phyloP scores from a whole-genome alignment of 306 rosid species.

The Abrus precatorius region DNA sequence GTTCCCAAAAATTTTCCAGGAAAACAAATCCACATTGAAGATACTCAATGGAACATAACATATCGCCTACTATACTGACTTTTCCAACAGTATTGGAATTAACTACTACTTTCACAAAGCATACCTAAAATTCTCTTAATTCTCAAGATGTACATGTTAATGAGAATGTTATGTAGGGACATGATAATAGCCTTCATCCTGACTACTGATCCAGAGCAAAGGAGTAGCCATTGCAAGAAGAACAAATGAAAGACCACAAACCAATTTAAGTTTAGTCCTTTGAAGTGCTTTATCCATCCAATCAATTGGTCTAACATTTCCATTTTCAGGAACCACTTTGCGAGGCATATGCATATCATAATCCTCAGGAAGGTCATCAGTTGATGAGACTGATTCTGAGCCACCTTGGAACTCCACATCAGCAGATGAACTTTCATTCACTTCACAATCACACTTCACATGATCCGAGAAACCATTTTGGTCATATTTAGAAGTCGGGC shows the following conservation, averaged over 20 bases:
- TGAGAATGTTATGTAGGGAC: slow-evolving; percentile 67
- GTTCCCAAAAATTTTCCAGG: background rate
- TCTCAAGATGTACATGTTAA: slow-evolving; percentile 38
- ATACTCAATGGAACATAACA: slow-evolving; percentile 13
- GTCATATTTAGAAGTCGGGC: slow-evolving; percentile 56
- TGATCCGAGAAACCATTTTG: slow-evolving; percentile 51
- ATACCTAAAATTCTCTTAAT: slow-evolving; percentile 35
- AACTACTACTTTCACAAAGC: slow-evolving; percentile 24
- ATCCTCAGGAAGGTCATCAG: slow-evolving; percentile 55
- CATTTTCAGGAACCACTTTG: slow-evolving; percentile 46
- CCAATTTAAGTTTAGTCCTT: slow-evolving; percentile 57
- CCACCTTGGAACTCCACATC: slow-evolving; percentile 53
- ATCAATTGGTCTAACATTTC: slow-evolving; percentile 34
- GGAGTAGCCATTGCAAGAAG: slow-evolving; percentile 59
- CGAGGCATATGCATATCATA: slow-evolving; percentile 44
- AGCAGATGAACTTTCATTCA: slow-evolving; percentile 50
- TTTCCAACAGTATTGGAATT: slow-evolving; percentile 41
- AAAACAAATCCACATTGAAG: slow-evolving; percentile 37
- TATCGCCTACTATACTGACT: background rate
- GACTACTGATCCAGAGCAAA: slow-evolving; percentile 62
- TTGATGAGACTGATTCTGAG: slow-evolving; percentile 68
- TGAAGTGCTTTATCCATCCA: slow-evolving; percentile 37
- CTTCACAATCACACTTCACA: slow-evolving; percentile 49
- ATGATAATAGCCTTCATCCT: slow-evolving; percentile 61
- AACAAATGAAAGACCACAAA: slow-evolving; percentile 65